Conservation (phyloP, 2,329 filamentous ascomycete species). For the Neofusicoccum parvum region DNA sequence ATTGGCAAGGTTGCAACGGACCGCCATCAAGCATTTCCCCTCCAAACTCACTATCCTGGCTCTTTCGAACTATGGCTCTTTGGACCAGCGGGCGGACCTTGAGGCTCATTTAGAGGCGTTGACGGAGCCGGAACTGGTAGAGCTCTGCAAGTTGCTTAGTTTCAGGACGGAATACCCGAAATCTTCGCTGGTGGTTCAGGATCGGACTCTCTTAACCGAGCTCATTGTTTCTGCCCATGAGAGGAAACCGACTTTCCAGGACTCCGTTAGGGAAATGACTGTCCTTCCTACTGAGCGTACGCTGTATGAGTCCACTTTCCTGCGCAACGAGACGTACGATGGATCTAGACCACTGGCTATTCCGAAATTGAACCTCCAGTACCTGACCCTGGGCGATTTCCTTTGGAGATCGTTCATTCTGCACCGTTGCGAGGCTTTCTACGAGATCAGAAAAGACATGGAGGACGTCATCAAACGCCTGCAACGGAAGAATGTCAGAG, state of each 20-base stretch:
- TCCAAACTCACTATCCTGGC: slow-evolving; percentile 89
- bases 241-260: slow-evolving; percentile 78
- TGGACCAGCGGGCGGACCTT: slow-evolving; percentile 79
- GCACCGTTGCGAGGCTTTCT: slow-evolving; percentile 89
- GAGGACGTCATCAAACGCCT: slow-evolving; percentile 79
- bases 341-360: slow-evolving; percentile 85
- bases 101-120: slow-evolving; percentile 73
- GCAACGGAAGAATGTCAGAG: slow-evolving; percentile 57
- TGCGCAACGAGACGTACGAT: slow-evolving; percentile 84
- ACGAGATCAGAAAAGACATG: slow-evolving; percentile 88
- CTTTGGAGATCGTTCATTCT: slow-evolving; percentile 92
- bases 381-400: slow-evolving; percentile 92
- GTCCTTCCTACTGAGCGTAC: slow-evolving; percentile 81
- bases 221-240: slow-evolving; percentile 75
- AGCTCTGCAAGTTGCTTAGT: slow-evolving; percentile 71
- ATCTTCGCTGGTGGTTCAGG: slow-evolving; percentile 63
- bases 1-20: slow-evolving; percentile 78
- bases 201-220: slow-evolving; percentile 69
- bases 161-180: slow-evolving; percentile 82
- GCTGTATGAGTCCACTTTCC: slow-evolving; percentile 76
- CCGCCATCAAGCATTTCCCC: slow-evolving; percentile 79
- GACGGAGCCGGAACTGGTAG: slow-evolving; percentile 71
- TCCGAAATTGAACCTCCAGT: slow-evolving; percentile 93
- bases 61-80: slow-evolving; percentile 86
- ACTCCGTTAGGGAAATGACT: slow-evolving; percentile 69